phyloP scores from a whole-genome alignment of 2,329 filamentous ascomycete genomes.

The Fusarium nisikadoi region DNA sequence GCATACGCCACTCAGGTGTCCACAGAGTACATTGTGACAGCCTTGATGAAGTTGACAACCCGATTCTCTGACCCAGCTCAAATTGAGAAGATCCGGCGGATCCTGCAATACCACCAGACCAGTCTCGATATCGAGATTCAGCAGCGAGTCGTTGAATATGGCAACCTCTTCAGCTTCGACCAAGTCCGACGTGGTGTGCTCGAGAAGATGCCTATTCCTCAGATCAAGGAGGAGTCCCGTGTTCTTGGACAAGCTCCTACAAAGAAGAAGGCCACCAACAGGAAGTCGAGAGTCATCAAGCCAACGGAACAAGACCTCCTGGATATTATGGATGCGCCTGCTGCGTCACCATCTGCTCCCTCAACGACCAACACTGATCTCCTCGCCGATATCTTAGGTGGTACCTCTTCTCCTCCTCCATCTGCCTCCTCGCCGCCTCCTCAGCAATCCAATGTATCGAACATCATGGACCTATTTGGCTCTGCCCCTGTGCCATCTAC shows the following conservation, averaged over 20 bases:
- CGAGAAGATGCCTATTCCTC: conserved; percentile 97
- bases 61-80: conserved; percentile 86
- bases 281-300: conserved; percentile 81
- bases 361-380: conserved; percentile 83
- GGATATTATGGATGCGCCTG: conserved; percentile 86
- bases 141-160: conserved; percentile 94
- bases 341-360: conserved; percentile 60
- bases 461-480: conserved; percentile 92
- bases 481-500: conserved; percentile 54
- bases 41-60: conserved; percentile 93
- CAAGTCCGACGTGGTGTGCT: conserved; percentile 88
- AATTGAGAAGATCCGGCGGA: conserved; percentile 82
- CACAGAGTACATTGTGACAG: conserved; percentile 95
- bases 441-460: conserved; percentile 67
- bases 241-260: conserved; percentile 85
- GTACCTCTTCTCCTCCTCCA: conserved; percentile 63
- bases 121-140: conserved; percentile 96
- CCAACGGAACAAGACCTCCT: conserved; percentile 91
- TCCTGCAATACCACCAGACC: conserved; percentile 81
- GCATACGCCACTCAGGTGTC: conserved; percentile 92
- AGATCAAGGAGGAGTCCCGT: conserved; percentile 94
- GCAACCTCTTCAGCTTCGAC: conserved; percentile 92
- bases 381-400: conserved; percentile 90
- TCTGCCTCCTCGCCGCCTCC: conserved; percentile 58
- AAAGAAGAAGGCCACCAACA: conserved; percentile 75